Evolutionary conservation across 345 rosid genomes (phyloP), one percentile per base, ranked within the genome.

Genomic region (Clarkia xantiana): DNA sequence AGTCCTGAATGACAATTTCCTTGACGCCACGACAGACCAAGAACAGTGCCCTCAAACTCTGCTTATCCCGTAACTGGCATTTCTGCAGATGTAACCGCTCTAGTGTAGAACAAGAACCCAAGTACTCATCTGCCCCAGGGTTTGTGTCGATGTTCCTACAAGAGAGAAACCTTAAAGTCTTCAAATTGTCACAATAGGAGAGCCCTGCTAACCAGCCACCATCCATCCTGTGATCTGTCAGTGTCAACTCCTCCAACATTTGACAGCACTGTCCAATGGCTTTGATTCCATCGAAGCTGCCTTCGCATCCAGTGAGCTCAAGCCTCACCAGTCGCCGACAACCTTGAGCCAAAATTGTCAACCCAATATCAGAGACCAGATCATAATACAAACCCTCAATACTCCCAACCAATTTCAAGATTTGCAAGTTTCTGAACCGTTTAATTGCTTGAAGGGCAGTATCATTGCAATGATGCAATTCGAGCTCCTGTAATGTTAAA

Each of bases 221-320:
- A 47, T 82, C 97, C 99, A 93, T 84, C 67, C 79, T 67, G 58
- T 93, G 97, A 80, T 87, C 84, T 58, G 59, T 67, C 51, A 93
- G 53, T 14, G 80, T 71, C 63, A 93, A 67, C 46, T 93, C 97
- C 71, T 87, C 99, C 2, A 87, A 82, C 99, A 93, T 84, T 56
- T 78, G 89, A 56, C 99, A 93, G 49, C 96, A 87, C 60, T 80
- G 81, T 5, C 95, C 99, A 2, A 93, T 77, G 6, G 95, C 99
- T 51, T 84, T 93, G 42, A 87, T 73, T 75, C 97, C 99, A 56
- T 82, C 94, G 18, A 76, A 87, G 42, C 97, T 86, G 45, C 99
- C 99, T 58, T 77, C 81, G 36, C 99, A 87, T 25, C 97, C 86
- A 51, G 66, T 62, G 6, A 87, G 80, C 74, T 93, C 97, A 44